A percentile compares a stretch with the other conserved stretches of the same genome.
Conservation (phyloP, 768 basidiomycete genomes). For the Rhizopogon salebrosus region DNA sequence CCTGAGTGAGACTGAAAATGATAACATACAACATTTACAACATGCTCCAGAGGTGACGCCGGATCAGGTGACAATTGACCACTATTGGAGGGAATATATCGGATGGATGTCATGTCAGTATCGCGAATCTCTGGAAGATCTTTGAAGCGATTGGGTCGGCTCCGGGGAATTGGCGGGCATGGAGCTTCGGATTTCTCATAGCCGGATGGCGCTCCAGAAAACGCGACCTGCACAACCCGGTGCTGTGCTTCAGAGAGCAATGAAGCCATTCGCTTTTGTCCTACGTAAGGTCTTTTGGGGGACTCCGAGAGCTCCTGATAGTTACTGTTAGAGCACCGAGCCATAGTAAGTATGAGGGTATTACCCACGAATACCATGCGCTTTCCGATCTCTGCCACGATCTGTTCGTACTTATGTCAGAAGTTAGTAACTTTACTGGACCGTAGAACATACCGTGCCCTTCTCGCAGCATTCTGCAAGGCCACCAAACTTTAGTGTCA, state of each 20-base stretch:
- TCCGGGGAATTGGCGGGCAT: not conserved
- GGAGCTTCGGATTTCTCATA: not conserved
- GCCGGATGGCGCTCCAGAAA: not conserved
- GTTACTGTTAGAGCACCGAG: not conserved
- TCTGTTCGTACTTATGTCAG: constrained; percentile 20
- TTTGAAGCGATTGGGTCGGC: not conserved
- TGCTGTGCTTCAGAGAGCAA: not conserved
- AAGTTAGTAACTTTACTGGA: not conserved
- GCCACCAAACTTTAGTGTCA: constrained; percentile 86
- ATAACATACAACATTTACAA: not conserved
- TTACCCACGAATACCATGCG: constrained; percentile 34
- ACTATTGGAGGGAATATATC: not conserved
- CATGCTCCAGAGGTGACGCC: not conserved
- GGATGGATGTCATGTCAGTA: not conserved
- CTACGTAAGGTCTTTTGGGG: not conserved
- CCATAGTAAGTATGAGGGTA: not conserved
- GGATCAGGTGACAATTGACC: not conserved
- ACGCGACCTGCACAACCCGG: not conserved
- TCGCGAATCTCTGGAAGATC: constrained; percentile 1
- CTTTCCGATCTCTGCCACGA: constrained; percentile 47
- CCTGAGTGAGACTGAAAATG: not conserved
- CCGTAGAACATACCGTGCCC: constrained; percentile 41
- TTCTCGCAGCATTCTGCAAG: constrained; percentile 82
- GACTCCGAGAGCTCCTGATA: not conserved
- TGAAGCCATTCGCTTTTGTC: not conserved